Evolutionary conservation across 352 stramenopile species (phyloP).

Genomic region (Phytophthora pseudosyringae): DNA sequence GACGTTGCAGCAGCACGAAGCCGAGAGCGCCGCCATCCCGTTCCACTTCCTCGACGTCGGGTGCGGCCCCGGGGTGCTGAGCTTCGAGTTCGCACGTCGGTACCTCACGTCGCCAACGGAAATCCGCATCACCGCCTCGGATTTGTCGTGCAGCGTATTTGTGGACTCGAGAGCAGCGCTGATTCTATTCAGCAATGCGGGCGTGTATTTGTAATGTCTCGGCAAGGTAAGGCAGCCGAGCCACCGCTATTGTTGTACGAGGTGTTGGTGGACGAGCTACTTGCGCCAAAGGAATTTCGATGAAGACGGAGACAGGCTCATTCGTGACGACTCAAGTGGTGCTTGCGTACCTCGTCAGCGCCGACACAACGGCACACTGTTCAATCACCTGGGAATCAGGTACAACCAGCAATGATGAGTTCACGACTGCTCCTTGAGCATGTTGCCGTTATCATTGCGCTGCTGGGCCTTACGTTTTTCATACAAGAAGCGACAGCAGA

Average conservation of each 20-base stretch:
- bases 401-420: slow-evolving; percentile 9
- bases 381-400: slow-evolving; percentile 10
- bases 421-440: not conserved
- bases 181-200: not conserved
- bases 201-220: slow-evolving; percentile 21
- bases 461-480: not conserved
- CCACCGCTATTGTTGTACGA: slow-evolving; percentile 7
- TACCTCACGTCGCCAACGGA: slow-evolving; percentile 22
- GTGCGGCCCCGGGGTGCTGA: slow-evolving; percentile 38
- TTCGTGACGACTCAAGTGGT: not conserved
- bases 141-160: slow-evolving; percentile 30
- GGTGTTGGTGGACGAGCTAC: not conserved
- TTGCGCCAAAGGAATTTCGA: not conserved
- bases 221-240: slow-evolving; percentile 7
- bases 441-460: not conserved
- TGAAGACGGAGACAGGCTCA: slow-evolving; percentile 7
- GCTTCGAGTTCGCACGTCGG: slow-evolving; percentile 46
- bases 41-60: slow-evolving; percentile 50
- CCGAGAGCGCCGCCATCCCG: slow-evolving; percentile 1
- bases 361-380: slow-evolving; percentile 6
- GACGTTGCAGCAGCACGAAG: slow-evolving; percentile 28
- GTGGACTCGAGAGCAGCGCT: not conserved
- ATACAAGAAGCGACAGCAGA: not conserved
- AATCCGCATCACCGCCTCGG: slow-evolving; percentile 46
- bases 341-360: not conserved